phyloP scores from a whole-genome alignment of 805 yeast genomes.

The Jamesozyma jinghongensis region DNA sequence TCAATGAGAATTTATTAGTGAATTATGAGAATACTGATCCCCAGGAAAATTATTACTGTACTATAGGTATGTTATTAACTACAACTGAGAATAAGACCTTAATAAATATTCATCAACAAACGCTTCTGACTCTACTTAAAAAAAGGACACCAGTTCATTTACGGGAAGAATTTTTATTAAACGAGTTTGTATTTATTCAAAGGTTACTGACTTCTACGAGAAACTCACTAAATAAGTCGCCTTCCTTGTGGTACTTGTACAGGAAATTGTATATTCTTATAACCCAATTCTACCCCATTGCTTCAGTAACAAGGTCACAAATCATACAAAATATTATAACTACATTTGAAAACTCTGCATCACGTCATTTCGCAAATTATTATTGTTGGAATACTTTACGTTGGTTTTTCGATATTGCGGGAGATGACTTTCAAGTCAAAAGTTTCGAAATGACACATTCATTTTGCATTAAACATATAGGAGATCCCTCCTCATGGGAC shows the following conservation, averaged over 20 bases:
- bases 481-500: constrained; percentile 33
- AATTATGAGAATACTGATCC: not conserved
- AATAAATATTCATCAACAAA: constrained; percentile 26
- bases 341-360: constrained; percentile 19
- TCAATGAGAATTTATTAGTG: constrained; percentile 1
- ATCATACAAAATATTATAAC: constrained; percentile 7
- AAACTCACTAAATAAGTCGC: constrained; percentile 32
- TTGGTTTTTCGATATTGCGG: constrained; percentile 25
- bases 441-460: constrained; percentile 10
- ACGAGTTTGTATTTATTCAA: constrained; percentile 12
- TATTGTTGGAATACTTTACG: constrained; percentile 34
- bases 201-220: constrained; percentile 28
- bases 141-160: not conserved
- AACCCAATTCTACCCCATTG: not conserved
- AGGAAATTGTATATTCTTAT: constrained; percentile 21
- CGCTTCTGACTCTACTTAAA: constrained; percentile 11
- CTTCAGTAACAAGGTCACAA: not conserved
- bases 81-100: constrained; percentile 33
- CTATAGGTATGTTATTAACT: constrained; percentile 30
- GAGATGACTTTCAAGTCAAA: constrained; percentile 3
- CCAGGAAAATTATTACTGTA: constrained; percentile 15
- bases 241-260: constrained; percentile 32
- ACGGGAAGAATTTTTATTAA: constrained; percentile 9
- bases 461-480: constrained; percentile 22
- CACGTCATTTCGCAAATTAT: constrained; percentile 31